A percentile compares a stretch with the other conserved stretches of the same genome.
phyloP scores from a whole-genome alignment of 1,284 basidiomycete genomes.

The Microbotryum saponariae region DNA sequence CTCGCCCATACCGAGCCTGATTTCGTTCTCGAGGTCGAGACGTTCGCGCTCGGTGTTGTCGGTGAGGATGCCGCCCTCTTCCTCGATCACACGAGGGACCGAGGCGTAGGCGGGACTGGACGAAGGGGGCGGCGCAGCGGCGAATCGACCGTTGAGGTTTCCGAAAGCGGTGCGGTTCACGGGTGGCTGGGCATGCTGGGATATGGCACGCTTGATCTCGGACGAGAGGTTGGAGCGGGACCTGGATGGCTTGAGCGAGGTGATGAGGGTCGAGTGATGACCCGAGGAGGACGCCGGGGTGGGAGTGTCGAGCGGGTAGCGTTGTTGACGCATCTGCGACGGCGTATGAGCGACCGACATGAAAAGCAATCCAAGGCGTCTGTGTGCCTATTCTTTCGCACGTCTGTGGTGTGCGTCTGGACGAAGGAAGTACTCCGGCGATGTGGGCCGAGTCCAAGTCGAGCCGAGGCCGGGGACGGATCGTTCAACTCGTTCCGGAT shows the following conservation, averaged over 20 bases:
- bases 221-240: slow-evolving; percentile 6
- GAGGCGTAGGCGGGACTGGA: too few species aligned
- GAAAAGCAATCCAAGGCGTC: too few species aligned
- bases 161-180: slow-evolving; percentile 1
- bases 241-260: slow-evolving; percentile 6
- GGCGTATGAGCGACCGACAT: not conserved
- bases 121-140: too few species aligned
- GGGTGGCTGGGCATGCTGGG: not conserved
- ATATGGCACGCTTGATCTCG: not conserved
- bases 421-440: too few species aligned
- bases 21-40: slow-evolving; percentile 16
- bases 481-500: too few species aligned
- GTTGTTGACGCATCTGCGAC: not conserved
- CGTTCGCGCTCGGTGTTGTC: slow-evolving; percentile 28
- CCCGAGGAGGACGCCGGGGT: slow-evolving; percentile 12
- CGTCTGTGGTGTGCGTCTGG: too few species aligned
- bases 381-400: too few species aligned
- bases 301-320: slow-evolving; percentile 10
- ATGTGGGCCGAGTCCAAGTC: too few species aligned
- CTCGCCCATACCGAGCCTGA: slow-evolving; percentile 22
- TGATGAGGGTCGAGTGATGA: slow-evolving; percentile 2
- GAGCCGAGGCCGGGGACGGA: too few species aligned
- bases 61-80: slow-evolving; percentile 5
- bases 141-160: not conserved
- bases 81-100: too few species aligned